These are phyloP conservation scores for Curvularia sp. DNA, from an alignment of 2,329 filamentous ascomycete species.

Conservation along the genomic window DNA sequence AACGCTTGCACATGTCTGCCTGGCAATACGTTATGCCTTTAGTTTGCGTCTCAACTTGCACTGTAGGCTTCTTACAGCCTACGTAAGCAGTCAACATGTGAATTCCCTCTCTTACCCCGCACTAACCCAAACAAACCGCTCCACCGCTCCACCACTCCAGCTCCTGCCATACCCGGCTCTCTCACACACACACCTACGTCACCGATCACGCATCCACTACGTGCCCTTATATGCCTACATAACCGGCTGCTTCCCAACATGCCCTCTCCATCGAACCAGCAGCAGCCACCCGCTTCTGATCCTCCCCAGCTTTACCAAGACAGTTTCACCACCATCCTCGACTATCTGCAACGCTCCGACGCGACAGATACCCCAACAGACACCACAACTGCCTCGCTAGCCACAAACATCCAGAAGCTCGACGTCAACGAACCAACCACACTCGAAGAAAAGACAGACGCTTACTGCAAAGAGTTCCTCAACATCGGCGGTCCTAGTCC, in stretches of 20 bases:
- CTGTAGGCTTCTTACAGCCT: not conserved
- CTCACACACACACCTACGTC: slow-evolving; percentile 34
- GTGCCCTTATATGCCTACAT: slow-evolving; percentile 24
- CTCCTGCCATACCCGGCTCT: slow-evolving; percentile 5
- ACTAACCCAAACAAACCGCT: slow-evolving; percentile 14
- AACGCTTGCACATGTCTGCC: not conserved
- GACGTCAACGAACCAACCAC: slow-evolving; percentile 10
- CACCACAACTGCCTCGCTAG: slow-evolving; percentile 9
- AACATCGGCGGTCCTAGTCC: slow-evolving; percentile 14
- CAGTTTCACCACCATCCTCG: slow-evolving; percentile 15
- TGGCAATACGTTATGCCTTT: not conserved
- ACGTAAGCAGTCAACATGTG: not conserved
- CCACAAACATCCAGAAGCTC: slow-evolving; percentile 16
- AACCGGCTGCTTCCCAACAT: slow-evolving; percentile 20
- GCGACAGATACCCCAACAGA: not conserved
- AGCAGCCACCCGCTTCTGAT: not conserved
- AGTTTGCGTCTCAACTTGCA: not conserved
- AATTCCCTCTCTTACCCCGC: not conserved
- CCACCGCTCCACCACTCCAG: slow-evolving; percentile 7
- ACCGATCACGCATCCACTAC: slow-evolving; percentile 27
- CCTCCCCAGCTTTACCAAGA: not conserved
- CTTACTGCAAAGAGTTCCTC: slow-evolving; percentile 14
- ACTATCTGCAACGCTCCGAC: slow-evolving; percentile 4
- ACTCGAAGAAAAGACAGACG: slow-evolving; percentile 10
- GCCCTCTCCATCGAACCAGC: slow-evolving; percentile 12